Evolutionary conservation across 2,329 filamentous ascomycete genomes (phyloP), one percentile per base, ranked within the genome.

Genomic region (Colletotrichum sp.): DNA sequence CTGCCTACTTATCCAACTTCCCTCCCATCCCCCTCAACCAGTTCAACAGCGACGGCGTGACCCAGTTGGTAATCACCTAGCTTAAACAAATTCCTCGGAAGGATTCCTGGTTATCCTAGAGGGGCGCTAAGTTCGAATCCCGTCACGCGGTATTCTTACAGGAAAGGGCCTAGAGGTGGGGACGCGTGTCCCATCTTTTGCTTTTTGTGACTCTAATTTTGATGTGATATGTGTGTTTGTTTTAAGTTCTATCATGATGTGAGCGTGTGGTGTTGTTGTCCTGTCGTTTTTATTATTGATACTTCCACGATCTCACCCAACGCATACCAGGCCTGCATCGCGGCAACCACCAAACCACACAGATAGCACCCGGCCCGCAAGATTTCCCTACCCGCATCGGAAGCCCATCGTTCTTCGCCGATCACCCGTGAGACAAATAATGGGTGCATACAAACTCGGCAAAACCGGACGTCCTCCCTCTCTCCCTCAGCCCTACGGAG

Each of bases 401-500:
- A 59, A 59, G 55, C 8, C 24, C 55, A n/a, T 28, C 55, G 10
- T 21, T 52, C 44, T 21, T 21, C 44, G 44, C 44, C 44, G 59
- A 62, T 62, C 28, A 32, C 26, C 28, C 59, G 28, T 62, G 59
- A 62, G 59, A 62, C 59, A 30, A 8, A 52, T 21, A n/a, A 21
- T 52, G 44, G 44, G 12, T 21, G 44, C 44, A 13, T 52, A 13
- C 44, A 52, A 21, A 10, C 12, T 52, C 44, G 44, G 44, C n/a
- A 52, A 21, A 21, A 13, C 10, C 44, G 12, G n/a, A 52, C n/a
- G 10, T 44, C 39, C 3, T 52, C 10, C 44, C 13, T 59, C 18
- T 16, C 39, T 7, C 60, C 32, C 57, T 72, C 72, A 76, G 73
- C 73, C 73, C 73, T 76, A 72, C 63, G 24, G 8, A 39, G 64